Evolutionary conservation across 495 filamentous ascomycete genomes (phyloP).

Genomic region (Penicillium coffeae): DNA sequence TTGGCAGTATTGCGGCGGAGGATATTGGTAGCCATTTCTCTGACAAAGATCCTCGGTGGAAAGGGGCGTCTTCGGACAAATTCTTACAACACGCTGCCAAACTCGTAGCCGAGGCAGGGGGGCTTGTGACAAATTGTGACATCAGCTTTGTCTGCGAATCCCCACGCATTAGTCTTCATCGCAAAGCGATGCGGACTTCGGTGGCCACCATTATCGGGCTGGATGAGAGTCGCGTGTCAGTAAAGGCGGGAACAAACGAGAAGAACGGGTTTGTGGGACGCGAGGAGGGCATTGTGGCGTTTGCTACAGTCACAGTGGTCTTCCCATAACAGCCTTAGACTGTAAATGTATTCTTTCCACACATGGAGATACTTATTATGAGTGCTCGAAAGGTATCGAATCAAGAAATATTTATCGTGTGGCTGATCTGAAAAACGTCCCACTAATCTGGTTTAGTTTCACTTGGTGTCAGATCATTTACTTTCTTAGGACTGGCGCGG

Average conservation of each 20-base stretch:
- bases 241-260: slow-evolving; percentile 12
- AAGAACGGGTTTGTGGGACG: slow-evolving; percentile 11
- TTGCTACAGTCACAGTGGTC: slow-evolving; percentile 8
- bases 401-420: background rate
- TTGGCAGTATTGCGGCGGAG: slow-evolving; percentile 5
- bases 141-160: slow-evolving; percentile 7
- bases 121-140: slow-evolving; percentile 6
- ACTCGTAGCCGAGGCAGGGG: slow-evolving; percentile 5
- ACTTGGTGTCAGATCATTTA: background rate
- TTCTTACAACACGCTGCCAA: slow-evolving; percentile 8
- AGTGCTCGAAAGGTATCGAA: background rate
- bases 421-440: background rate
- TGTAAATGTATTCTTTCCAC: background rate
- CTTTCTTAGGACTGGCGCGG: background rate
- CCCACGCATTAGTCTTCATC: slow-evolving; percentile 5
- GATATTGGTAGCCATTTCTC: slow-evolving; percentile 10
- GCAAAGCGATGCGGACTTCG: slow-evolving; percentile 6
- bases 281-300: slow-evolving; percentile 10
- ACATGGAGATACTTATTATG: background rate
- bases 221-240: slow-evolving; percentile 3
- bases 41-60: slow-evolving; percentile 4
- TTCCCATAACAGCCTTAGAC: background rate
- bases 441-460: background rate
- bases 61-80: slow-evolving; percentile 6
- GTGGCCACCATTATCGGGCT: slow-evolving; percentile 3